Percentiles rank a stretch among this genome's conserved stretches.
Conservation (phyloP, 2,329 filamentous ascomycete species). For the Trichophyton mentagrophytes region DNA sequence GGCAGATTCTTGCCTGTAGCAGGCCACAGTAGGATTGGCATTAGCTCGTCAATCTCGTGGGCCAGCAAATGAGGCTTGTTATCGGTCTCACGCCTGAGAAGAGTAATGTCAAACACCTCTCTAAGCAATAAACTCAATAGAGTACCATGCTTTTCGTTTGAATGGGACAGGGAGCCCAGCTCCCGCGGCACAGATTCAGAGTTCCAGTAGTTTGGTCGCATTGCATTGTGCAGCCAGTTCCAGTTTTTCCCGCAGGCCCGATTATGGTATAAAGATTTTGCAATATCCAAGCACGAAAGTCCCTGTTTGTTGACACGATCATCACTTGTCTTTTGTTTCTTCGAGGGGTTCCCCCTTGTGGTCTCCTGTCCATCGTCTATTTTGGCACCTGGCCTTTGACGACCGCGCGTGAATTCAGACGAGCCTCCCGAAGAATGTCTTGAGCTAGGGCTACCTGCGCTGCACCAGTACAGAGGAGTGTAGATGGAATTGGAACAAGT, state of each 20-base stretch:
- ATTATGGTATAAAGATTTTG: conserved; percentile 20
- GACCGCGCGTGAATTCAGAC: too few relatives aligned
- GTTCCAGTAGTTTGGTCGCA: conserved; percentile 16
- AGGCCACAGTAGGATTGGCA: conserved; percentile 15
- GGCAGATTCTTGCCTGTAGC: conserved; percentile 15
- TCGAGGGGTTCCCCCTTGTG: background rate
- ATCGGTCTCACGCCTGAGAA: conserved; percentile 18
- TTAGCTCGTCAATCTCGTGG: conserved; percentile 25
- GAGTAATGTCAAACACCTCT: conserved; percentile 27
- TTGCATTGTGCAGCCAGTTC: conserved; percentile 25
- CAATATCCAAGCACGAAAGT: conserved; percentile 19
- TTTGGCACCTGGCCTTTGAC: background rate
- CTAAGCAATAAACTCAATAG: conserved; percentile 23
- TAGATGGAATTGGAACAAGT: background rate
- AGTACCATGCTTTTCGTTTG: conserved; percentile 24
- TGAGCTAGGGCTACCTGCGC: background rate
- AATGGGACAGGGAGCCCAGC: conserved; percentile 13
- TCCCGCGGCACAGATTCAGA: background rate
- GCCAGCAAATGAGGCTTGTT: conserved; percentile 19
- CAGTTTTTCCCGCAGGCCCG: conserved; percentile 22
- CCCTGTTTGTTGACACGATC: background rate
- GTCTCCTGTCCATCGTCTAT: background rate
- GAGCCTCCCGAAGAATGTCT: background rate
- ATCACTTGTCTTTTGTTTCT: conserved; percentile 4
- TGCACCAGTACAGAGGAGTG: background rate